phyloP scores from a whole-genome alignment of 768 basidiomycete genomes.

The Suillus americanus region DNA sequence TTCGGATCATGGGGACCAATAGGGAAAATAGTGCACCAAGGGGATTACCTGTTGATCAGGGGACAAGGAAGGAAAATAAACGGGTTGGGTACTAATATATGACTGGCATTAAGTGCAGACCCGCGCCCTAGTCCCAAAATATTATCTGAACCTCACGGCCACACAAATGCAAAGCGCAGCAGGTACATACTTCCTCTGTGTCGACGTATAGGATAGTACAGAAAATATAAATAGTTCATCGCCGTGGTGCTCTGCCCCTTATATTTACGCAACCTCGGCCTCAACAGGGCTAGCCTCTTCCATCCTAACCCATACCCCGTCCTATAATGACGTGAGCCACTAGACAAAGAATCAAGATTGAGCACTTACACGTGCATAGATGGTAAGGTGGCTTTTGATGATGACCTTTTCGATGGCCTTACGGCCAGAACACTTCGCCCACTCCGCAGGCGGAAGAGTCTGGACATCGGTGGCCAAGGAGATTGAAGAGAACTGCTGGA shows the following conservation, averaged over 20 bases:
- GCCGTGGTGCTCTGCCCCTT: not conserved
- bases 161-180: not conserved
- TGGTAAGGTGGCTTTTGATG: constrained; percentile 51
- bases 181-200: not conserved
- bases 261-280: not conserved
- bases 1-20: too few species aligned
- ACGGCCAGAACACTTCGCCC: constrained; percentile 34
- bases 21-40: too few species aligned
- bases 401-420: constrained; percentile 49
- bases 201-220: not conserved
- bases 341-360: not conserved
- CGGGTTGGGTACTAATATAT: constrained; percentile 26
- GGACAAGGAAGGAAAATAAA: constrained; percentile 54
- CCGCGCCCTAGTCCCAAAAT: not conserved
- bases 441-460: constrained; percentile 44
- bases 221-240: not conserved
- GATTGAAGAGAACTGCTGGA: constrained; percentile 54
- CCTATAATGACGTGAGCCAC: constrained; percentile 12
- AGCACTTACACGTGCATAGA: constrained; percentile 44
- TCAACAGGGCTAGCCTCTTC: constrained; percentile 10
- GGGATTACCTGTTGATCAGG: too few species aligned
- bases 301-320: constrained; percentile 29
- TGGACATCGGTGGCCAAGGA: constrained; percentile 46
- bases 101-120: not conserved
- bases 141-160: not conserved